These are phyloP conservation scores for Naumovozyma castellii DNA, from an alignment of 805 yeast species.

Conservation along the genomic window DNA sequence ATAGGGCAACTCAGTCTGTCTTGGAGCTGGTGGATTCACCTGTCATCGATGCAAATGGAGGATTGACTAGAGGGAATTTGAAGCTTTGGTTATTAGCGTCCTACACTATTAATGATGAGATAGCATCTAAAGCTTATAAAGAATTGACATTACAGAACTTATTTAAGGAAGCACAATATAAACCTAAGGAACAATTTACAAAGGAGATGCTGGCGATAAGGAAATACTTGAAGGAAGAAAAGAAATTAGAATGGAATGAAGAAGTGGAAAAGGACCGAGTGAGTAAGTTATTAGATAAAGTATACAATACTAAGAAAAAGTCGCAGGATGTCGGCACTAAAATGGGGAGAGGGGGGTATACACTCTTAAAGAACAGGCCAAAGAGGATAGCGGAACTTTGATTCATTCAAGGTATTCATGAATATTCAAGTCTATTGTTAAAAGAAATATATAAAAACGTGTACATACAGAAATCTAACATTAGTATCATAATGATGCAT, in stretches of 20 bases:
- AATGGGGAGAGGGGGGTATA: neutral
- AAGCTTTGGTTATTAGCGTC: slow-evolving; percentile 23
- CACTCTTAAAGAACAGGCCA: too few species aligned
- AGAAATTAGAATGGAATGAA: slow-evolving; percentile 9
- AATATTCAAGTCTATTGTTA: too few species aligned
- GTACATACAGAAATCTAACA: too few species aligned
- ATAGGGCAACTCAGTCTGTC: slow-evolving; percentile 82
- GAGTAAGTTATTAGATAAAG: neutral
- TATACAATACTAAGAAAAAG: neutral
- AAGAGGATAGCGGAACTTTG: too few species aligned
- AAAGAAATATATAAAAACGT: too few species aligned
- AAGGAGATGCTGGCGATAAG: slow-evolving; percentile 13
- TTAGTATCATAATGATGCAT: too few species aligned
- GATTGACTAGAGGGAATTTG: slow-evolving; percentile 23
- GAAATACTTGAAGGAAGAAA: slow-evolving; percentile 7
- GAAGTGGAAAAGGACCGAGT: slow-evolving; percentile 5
- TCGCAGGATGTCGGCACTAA: neutral
- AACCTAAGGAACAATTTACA: slow-evolving; percentile 10
- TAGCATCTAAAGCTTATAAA: slow-evolving; percentile 12
- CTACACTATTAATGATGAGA: slow-evolving; percentile 14
- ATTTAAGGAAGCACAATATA: slow-evolving; percentile 14
- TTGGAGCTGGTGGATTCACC: slow-evolving; percentile 75
- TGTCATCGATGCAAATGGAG: slow-evolving; percentile 13
- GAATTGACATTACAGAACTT: slow-evolving; percentile 18
- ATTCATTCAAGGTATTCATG: too few species aligned